These are phyloP conservation scores for Ogataea pini DNA, from an alignment of 805 yeast species.

Conservation along the genomic window DNA sequence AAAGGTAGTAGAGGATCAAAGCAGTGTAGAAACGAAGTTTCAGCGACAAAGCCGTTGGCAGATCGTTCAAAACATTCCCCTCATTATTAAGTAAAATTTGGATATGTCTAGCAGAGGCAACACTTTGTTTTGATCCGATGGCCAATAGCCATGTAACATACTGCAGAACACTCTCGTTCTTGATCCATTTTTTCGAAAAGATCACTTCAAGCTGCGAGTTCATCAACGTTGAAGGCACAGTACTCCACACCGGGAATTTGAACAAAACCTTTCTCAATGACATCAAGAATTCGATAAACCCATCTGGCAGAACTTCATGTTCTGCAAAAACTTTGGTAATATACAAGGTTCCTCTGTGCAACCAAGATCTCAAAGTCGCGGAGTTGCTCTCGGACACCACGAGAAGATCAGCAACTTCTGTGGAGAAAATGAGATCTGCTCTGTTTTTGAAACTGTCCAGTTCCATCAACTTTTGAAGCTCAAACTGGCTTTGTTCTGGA, in stretches of 20 bases:
- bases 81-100: conserved; percentile 65
- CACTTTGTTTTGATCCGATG: conserved; percentile 36
- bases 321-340: conserved; percentile 68
- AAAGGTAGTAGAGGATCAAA: conserved; percentile 50
- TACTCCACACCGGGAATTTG: conserved; percentile 37
- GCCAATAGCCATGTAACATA: conserved; percentile 44
- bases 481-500: not conserved
- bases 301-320: conserved; percentile 25
- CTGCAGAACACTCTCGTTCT: conserved; percentile 42
- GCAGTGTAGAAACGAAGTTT: conserved; percentile 44
- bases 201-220: conserved; percentile 69
- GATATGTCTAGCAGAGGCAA: conserved; percentile 52
- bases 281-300: conserved; percentile 34
- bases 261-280: conserved; percentile 37
- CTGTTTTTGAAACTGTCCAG: conserved; percentile 33
- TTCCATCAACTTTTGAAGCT: conserved; percentile 16
- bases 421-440: conserved; percentile 33
- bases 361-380: conserved; percentile 48
- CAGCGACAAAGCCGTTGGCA: conserved; percentile 26
- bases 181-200: conserved; percentile 50
- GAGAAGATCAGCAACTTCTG: conserved; percentile 26
- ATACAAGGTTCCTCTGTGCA: conserved; percentile 56
- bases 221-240: conserved; percentile 46
- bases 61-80: conserved; percentile 35
- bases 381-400: conserved; percentile 13